Evolutionary conservation across 129 eudicot genomes (phyloP).

Genomic region (Solidago caesia): DNA sequence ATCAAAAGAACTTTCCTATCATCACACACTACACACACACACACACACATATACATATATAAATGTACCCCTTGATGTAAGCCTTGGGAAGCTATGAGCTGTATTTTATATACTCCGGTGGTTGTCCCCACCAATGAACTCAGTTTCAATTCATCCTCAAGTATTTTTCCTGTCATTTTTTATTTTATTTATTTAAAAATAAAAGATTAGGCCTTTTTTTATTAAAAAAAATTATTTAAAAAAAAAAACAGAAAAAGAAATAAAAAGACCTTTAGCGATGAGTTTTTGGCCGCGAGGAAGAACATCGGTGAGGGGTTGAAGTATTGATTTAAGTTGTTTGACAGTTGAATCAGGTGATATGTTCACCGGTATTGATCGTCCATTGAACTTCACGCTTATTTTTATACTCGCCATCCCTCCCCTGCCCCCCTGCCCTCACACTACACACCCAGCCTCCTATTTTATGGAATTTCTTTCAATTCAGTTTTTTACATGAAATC

Average conservation of each 20-base stretch:
- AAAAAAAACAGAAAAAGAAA: too few relatives aligned
- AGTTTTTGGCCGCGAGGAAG: constrained; percentile 99
- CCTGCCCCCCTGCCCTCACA: background rate
- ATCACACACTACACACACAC: background rate
- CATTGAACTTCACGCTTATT: constrained; percentile 63
- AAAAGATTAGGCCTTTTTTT: background rate
- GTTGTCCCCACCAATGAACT: constrained; percentile 40
- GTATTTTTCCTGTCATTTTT: constrained; percentile 56
- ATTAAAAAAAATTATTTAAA: constrained; percentile 2
- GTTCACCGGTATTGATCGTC: constrained; percentile 60
- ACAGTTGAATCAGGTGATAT: constrained; percentile 55
- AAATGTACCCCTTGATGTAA: constrained; percentile 88
- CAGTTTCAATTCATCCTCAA: constrained; percentile 61
- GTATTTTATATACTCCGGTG: constrained; percentile 61
- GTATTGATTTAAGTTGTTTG: constrained; percentile 65
- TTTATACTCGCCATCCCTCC: background rate
- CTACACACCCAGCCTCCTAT: background rate
- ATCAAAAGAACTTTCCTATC: background rate
- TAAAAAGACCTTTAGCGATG: constrained; percentile 55
- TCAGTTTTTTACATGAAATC: too few relatives aligned
- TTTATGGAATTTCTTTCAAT: background rate
- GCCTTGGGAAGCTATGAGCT: constrained; percentile 93
- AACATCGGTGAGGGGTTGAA: constrained; percentile 84
- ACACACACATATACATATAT: background rate
- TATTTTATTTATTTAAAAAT: background rate